Base-by-base conservation (phyloP, 2,329 filamentous ascomycete genomes). In the Botrytis galanthina region DNA sequence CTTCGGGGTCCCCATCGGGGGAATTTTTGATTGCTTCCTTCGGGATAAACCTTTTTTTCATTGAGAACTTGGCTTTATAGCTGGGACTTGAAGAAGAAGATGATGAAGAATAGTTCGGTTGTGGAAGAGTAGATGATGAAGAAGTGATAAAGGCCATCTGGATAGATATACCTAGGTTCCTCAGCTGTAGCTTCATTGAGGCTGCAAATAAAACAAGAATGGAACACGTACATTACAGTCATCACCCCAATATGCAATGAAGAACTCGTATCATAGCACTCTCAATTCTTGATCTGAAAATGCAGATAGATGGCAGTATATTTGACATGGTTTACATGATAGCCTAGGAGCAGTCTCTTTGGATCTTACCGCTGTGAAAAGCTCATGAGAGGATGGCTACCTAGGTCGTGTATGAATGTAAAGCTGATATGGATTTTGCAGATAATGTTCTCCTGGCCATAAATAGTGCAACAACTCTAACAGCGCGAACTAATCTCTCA, bases 11-110 rank as follows among this genome's bases (percentile, higher is more conserved):
- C 74, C 80, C 74, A 77, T 75, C 74, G 76, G 79, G 73, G 80
- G 73, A 81, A 82, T 82, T 82, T 82, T 82, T 82, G 80, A 75
- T 82, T 75, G 78, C 78, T 67, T 71, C 70, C 72, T 57, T 61
- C n/a, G 72, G 72, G 63, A 71, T 32, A 73, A 60, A 42, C 42
- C 44, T 26, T 20, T 71, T 83, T 84, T 84, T 84, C 83, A 79
- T 83, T 82, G 78, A 80, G 80, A 54, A 70, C 62, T 72, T 75
- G 69, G 74, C 79, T 79, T 74, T 80, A 68, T 75, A 59, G 80
- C 78, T 78, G 74, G 71, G 79, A 64, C 74, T 81, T 81, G 81
- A 83, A 77, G 82, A 83, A 83, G 39, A 42, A 42, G 9, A 3
- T n/a, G n/a, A n/a, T n/a, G 82, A 74, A 66, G 39, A 42, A 42